Percentiles rank a stretch among this genome's conserved stretches.
Evolutionary conservation across 306 rosid genomes (phyloP).

Genomic region (Lithocarpus polystachyus): DNA sequence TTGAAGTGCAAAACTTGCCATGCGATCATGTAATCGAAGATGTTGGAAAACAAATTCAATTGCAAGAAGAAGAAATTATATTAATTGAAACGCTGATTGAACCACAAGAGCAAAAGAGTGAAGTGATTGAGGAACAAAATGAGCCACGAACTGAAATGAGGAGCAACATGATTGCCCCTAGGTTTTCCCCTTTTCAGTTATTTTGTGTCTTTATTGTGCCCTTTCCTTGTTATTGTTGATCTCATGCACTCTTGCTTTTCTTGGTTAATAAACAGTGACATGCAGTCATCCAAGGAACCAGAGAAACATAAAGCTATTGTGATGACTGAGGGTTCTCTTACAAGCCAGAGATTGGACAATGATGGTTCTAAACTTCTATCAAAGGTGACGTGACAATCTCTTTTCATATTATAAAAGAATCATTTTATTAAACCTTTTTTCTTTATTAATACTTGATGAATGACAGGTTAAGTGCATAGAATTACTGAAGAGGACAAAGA

Average conservation of each 20-base stretch:
- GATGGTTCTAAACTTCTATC: neutral
- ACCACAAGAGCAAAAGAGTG: neutral
- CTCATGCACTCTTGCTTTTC: neutral
- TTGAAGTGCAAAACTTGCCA: neutral
- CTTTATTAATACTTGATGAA: neutral
- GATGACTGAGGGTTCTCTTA: neutral
- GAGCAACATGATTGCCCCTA: neutral
- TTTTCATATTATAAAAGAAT: neutral
- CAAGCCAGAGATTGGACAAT: neutral
- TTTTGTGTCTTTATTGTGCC: neutral
- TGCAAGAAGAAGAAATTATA: conserved; percentile 16
- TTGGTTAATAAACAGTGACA: neutral
- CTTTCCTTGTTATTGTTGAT: neutral
- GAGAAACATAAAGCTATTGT: conserved; percentile 2
- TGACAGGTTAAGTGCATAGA: conserved; percentile 1
- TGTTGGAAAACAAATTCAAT: neutral
- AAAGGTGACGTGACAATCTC: neutral
- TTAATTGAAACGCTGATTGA: neutral
- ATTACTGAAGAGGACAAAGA: neutral
- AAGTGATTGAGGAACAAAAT: conserved; percentile 1
- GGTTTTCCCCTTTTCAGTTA: conserved; percentile 8
- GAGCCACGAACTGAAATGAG: neutral
- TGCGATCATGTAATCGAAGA: neutral
- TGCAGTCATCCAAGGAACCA: conserved; percentile 3
- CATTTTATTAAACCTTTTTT: neutral